Evolutionary conservation across 352 stramenopile species (phyloP).

Genomic region (Thalassiosira ordinaria): DNA sequence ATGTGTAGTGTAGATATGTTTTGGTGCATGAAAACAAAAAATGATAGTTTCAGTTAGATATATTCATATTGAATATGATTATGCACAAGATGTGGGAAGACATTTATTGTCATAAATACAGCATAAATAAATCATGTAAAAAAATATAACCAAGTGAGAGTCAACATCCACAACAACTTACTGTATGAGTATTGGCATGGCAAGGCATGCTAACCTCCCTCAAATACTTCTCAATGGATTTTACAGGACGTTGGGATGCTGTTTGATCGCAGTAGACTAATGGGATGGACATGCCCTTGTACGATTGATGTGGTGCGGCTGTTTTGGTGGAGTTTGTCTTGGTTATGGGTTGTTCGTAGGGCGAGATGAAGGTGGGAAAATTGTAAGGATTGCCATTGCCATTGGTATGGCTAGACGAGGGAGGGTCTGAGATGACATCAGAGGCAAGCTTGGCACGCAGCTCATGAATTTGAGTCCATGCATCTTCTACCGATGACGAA

Average conservation of each 20-base stretch:
- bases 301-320: not conserved
- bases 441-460: constrained; percentile 43
- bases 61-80: too few relatives aligned
- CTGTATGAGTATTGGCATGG: constrained; percentile 98
- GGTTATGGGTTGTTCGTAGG: constrained; percentile 44
- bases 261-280: constrained; percentile 96
- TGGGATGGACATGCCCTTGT: constrained; percentile 65
- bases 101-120: too few relatives aligned
- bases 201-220: constrained; percentile 89
- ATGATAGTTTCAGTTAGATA: too few relatives aligned
- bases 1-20: too few relatives aligned
- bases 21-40: too few relatives aligned
- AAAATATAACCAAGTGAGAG: too few relatives aligned
- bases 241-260: constrained; percentile 89
- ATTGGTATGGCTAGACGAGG: not conserved
- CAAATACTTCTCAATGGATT: constrained; percentile 92
- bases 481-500: constrained; percentile 23
- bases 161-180: too few relatives aligned
- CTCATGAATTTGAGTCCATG: constrained; percentile 27
- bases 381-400: not conserved
- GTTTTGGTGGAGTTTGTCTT: not conserved
- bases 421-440: constrained; percentile 51
- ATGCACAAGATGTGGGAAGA: constrained; percentile 69
- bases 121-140: not conserved
- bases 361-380: constrained; percentile 68